These are phyloP conservation scores for Exophiala sp. DNA, from an alignment of 2,329 filamentous ascomycete genomes.

Conservation along the genomic window DNA sequence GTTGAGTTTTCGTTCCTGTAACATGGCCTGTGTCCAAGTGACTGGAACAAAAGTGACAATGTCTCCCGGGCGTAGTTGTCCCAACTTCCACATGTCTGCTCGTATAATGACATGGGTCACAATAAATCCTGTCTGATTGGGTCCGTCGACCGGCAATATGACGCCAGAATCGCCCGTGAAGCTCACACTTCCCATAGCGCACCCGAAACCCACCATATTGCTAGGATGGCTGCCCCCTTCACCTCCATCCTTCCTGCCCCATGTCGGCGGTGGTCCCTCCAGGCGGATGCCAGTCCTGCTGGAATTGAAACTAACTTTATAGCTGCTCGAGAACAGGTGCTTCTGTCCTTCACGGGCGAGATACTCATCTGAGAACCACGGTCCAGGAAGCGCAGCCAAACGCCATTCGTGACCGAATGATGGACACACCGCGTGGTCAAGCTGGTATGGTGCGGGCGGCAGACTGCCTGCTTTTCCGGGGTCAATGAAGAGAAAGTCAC, in stretches of 20 bases:
- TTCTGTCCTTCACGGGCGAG: slow-evolving; percentile 50
- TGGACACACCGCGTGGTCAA: not conserved
- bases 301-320: slow-evolving; percentile 59
- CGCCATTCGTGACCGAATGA: not conserved
- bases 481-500: slow-evolving; percentile 2
- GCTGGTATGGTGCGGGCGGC: too few relatives aligned
- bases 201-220: slow-evolving; percentile 58
- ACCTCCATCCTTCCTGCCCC: slow-evolving; percentile 57
- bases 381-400: slow-evolving; percentile 26
- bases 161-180: slow-evolving; percentile 59
- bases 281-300: slow-evolving; percentile 58
- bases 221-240: slow-evolving; percentile 61
- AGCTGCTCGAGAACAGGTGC: slow-evolving; percentile 54
- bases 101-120: slow-evolving; percentile 53
- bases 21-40: not conserved
- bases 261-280: slow-evolving; percentile 55
- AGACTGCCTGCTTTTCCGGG: not conserved
- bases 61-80: slow-evolving; percentile 46
- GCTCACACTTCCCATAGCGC: slow-evolving; percentile 55
- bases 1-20: not conserved
- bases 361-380: slow-evolving; percentile 51
- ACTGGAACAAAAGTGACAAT: slow-evolving; percentile 23
- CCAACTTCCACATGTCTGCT: slow-evolving; percentile 58
- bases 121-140: slow-evolving; percentile 59
- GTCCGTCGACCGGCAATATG: slow-evolving; percentile 56